phyloP scores from a whole-genome alignment of 1,284 basidiomycete species.

The Agroathelia rolfsii region DNA sequence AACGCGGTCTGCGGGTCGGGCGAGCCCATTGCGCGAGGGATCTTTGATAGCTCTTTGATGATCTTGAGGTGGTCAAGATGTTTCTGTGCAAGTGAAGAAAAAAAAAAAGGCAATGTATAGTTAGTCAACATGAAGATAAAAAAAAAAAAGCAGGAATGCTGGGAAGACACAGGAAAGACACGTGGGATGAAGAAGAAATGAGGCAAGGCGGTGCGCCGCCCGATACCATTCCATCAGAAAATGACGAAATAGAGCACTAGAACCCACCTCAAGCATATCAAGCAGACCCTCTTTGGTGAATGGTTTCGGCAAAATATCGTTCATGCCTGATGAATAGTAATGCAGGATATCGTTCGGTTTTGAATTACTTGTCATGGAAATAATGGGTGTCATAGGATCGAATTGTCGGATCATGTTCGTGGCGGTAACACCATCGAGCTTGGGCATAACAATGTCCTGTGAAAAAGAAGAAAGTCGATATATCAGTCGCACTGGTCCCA shows the following conservation, averaged over 20 bases:
- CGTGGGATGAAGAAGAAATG: slow-evolving; percentile 3
- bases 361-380: slow-evolving; percentile 93
- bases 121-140: slow-evolving; percentile 1
- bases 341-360: slow-evolving; percentile 86
- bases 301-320: slow-evolving; percentile 94
- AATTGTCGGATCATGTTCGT: slow-evolving; percentile 92
- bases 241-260: no score
- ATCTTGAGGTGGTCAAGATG: slow-evolving; percentile 89
- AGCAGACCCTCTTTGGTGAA: slow-evolving; percentile 89
- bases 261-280: slow-evolving; percentile 78
- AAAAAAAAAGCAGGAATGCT: no score
- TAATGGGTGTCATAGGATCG: slow-evolving; percentile 90
- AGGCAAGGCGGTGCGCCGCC: no score
- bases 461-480: no score
- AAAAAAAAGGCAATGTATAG: slow-evolving; percentile 1
- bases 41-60: slow-evolving; percentile 70
- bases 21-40: slow-evolving; percentile 58
- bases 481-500: no score
- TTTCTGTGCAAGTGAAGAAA: slow-evolving; percentile 42
- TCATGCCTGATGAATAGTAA: slow-evolving; percentile 92
- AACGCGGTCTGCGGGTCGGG: no score
- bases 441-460: slow-evolving; percentile 91
- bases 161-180: slow-evolving; percentile 4
- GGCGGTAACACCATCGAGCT: slow-evolving; percentile 83
- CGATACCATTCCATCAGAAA: no score